Evolutionary conservation across 2,329 filamentous ascomycete species (phyloP).

Genomic region (Phialophora tarda): DNA sequence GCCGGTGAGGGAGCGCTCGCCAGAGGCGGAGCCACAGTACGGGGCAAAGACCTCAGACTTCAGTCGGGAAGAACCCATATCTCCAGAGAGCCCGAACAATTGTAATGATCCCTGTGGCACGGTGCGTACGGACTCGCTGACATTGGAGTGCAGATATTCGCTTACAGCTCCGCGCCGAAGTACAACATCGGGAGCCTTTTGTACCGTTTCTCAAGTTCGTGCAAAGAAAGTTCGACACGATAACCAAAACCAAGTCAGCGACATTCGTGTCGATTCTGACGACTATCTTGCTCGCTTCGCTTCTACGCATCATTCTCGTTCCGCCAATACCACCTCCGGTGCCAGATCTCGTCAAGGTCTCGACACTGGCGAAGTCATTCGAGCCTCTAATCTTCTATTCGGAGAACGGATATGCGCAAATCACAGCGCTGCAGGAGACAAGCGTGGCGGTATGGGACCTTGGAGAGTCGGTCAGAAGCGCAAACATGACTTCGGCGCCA

Average conservation of each 20-base stretch:
- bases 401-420: conserved; percentile 83
- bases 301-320: conserved; percentile 70
- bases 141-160: conserved; percentile 70
- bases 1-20: conserved; percentile 62
- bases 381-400: conserved; percentile 95
- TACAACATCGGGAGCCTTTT: conserved; percentile 85
- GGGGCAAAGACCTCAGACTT: conserved; percentile 33
- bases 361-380: conserved; percentile 85
- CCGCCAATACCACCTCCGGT: conserved; percentile 71
- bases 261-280: conserved; percentile 67
- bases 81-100: conserved; percentile 51
- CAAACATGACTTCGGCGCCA: conserved; percentile 87
- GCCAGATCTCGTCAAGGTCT: conserved; percentile 88
- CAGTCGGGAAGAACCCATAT: conserved; percentile 12
- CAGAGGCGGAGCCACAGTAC: conserved; percentile 55
- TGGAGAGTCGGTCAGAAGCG: conserved; percentile 83
- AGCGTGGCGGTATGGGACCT: conserved; percentile 94
- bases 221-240: conserved; percentile 62
- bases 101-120: conserved; percentile 50
- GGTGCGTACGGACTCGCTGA: conserved; percentile 30
- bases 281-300: conserved; percentile 67
- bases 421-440: conserved; percentile 86
- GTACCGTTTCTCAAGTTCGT: conserved; percentile 72
- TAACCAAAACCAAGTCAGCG: conserved; percentile 73
- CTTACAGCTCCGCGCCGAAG: conserved; percentile 84